phyloP scores from a whole-genome alignment of 768 basidiomycete genomes.

The Pholiota conissans region DNA sequence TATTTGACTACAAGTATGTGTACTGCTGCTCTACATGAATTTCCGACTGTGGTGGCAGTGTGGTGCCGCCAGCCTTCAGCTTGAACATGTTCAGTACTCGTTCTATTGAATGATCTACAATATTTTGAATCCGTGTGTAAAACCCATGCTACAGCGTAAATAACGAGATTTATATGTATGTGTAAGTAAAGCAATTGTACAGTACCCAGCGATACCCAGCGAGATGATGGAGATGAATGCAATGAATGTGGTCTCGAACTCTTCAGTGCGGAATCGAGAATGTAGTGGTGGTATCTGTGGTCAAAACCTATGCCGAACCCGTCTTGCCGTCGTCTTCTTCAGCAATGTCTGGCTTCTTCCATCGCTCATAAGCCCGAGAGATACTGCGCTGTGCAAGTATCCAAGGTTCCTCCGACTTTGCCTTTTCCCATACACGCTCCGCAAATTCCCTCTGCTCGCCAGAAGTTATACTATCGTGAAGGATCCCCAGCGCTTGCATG shows the following conservation, averaged over 20 bases:
- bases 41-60: neutral
- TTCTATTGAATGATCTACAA: slow-evolving; percentile 1
- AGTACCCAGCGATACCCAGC: slow-evolving; percentile 12
- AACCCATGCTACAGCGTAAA: neutral
- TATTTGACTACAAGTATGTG: too few relatives aligned
- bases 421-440: slow-evolving; percentile 61
- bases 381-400: slow-evolving; percentile 43
- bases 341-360: slow-evolving; percentile 42
- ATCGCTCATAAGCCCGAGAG: slow-evolving; percentile 39
- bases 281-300: slow-evolving; percentile 10
- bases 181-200: slow-evolving; percentile 14
- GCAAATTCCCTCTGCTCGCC: slow-evolving; percentile 64
- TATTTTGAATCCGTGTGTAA: neutral
- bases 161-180: slow-evolving; percentile 12
- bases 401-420: slow-evolving; percentile 61
- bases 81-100: too few relatives aligned
- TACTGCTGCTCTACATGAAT: too few relatives aligned
- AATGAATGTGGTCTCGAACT: slow-evolving; percentile 9
- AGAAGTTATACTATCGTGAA: slow-evolving; percentile 52
- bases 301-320: slow-evolving; percentile 27
- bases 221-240: slow-evolving; percentile 11
- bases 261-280: neutral
- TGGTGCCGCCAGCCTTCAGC: too few relatives aligned
- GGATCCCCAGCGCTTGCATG: slow-evolving; percentile 46
- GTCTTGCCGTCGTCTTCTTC: slow-evolving; percentile 43